Evolutionary conservation across 108 stramenopile species (phyloP), one percentile per base, ranked within the genome.

Genomic region (Cyclotella baltica): DNA sequence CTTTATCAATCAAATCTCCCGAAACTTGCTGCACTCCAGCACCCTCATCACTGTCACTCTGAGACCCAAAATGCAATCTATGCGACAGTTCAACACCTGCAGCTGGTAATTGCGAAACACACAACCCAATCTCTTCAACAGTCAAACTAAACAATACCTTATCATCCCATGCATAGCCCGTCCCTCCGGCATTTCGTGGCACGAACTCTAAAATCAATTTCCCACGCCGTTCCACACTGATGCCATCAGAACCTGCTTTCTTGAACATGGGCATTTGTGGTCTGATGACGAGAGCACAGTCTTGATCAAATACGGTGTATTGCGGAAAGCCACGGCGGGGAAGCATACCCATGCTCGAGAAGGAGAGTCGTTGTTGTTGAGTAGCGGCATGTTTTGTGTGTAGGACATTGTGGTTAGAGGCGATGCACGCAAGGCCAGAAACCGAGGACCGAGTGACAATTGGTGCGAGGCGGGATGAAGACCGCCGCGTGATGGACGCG

Each of bases 201-300:
- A 72, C 67, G 43, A 86, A 87, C 52, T 88, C 86, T 34, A 91
- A 31, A 0, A 91, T 46, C 13, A 91, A 50, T 48, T 86, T 85
- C 10, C 90, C 90, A 38, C 71, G 62, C 23, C 83, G 36, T 4
- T 85, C 87, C 22, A 82, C 63, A 6, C 47, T 66, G 5, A 80
- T 43, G 8, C 75, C 70, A 64, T 78, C 76, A 15, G 50, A 34
- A 19, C 77, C 80, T n/a, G 66, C 64, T 19, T 62, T 27, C 59
- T 85, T 87, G 77, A 86, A 91, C 29, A 43, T 51, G 4, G 90
- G 90, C 3, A 84, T 61, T 34, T 88, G 76, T 20, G 87, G 62
- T 53, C 86, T 86, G 18, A 91, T 62, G 43, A 35, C 36, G 34
- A 91, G 66, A n/a, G 84, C 64, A 59, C 67, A 53, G 19, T 61